Conservation (phyloP, 2,329 filamentous ascomycete species). For the Alternaria rosae region DNA sequence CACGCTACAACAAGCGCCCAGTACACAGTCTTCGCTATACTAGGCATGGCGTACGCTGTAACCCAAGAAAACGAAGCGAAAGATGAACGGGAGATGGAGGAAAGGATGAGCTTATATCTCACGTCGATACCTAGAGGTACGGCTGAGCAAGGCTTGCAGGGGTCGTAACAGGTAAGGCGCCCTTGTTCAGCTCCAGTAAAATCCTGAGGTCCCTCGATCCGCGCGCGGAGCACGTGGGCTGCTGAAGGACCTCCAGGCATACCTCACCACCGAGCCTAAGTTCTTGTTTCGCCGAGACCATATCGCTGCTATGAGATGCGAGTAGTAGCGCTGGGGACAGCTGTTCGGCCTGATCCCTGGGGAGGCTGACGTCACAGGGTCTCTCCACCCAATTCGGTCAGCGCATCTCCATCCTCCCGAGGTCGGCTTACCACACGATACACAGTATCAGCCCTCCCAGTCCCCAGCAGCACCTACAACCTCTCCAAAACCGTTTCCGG, state of each 20-base stretch:
- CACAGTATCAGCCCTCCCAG: background rate
- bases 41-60: constrained; percentile 14
- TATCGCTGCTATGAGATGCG: background rate
- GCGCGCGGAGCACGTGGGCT: constrained; percentile 9
- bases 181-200: background rate
- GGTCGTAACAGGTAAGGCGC: constrained; percentile 5
- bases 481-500: background rate
- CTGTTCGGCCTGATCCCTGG: background rate
- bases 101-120: constrained; percentile 9
- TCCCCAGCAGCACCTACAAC: background rate
- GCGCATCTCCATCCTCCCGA: background rate
- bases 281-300: background rate
- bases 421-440: background rate
- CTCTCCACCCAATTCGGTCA: background rate
- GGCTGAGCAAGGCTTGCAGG: constrained; percentile 2
- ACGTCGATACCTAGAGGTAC: constrained; percentile 12
- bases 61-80: background rate
- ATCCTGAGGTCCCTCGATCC: background rate
- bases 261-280: background rate
- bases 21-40: constrained; percentile 18
- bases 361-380: constrained; percentile 12
- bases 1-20: constrained; percentile 34
- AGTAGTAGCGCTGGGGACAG: background rate
- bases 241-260: constrained; percentile 3
- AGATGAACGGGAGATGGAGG: background rate